phyloP scores from a whole-genome alignment of 2,329 filamentous ascomycete species.

The Fonsecaea erecta region DNA sequence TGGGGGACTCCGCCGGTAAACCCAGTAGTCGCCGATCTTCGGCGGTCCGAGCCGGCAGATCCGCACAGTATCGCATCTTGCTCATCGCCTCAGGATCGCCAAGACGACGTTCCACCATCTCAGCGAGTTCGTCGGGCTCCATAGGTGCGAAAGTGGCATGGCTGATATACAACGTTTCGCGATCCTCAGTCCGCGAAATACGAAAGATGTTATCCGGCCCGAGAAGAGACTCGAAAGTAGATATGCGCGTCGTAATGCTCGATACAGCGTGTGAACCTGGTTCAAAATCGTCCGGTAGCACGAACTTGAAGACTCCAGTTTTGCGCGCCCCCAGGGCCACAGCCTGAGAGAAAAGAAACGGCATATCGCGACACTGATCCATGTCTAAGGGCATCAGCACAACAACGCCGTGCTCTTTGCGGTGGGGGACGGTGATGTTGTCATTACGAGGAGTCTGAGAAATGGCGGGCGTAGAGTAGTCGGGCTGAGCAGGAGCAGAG shows the following conservation, averaged over 20 bases:
- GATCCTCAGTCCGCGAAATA: not conserved
- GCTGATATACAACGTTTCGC: not conserved
- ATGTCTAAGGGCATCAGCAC: not conserved
- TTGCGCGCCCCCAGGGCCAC: not conserved
- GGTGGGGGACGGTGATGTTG: not conserved
- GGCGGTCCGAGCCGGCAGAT: not conserved
- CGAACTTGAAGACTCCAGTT: constrained; percentile 4
- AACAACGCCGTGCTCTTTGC: not conserved
- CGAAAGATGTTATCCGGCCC: not conserved
- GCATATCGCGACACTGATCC: constrained; percentile 1
- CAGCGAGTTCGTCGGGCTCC: not conserved
- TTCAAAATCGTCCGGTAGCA: not conserved
- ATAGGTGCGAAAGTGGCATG: not conserved
- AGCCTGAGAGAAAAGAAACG: constrained; percentile 4
- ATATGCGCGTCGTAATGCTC: not conserved
- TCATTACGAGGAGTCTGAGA: not conserved
- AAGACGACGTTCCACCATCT: not conserved
- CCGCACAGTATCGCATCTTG: not conserved
- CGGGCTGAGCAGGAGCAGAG: not conserved
- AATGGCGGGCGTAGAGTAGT: not conserved
- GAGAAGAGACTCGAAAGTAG: not conserved
- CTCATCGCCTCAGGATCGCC: not conserved
- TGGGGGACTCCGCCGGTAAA: not conserved
- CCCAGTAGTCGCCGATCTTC: not conserved
- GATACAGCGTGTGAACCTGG: not conserved